Evolutionary conservation across 2,329 filamentous ascomycete genomes (phyloP), one percentile per base, ranked within the genome.

Genomic region (Aspergillus neotritici): DNA sequence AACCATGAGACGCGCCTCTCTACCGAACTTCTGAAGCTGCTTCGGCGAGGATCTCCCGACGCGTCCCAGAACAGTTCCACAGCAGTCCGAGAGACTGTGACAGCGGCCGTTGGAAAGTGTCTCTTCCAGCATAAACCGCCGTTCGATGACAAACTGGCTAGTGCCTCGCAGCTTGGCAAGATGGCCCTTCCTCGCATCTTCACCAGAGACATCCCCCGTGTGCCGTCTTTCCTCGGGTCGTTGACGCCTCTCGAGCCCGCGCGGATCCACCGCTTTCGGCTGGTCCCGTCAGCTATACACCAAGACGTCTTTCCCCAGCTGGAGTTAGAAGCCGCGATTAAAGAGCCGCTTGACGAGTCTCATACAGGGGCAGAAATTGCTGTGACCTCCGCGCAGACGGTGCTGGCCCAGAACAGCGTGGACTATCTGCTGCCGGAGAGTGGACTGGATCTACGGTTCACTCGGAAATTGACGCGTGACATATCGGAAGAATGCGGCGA

Each of bases 341-440:
- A 44, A n/a, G 21, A 31, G 32, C 21, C 17, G 11, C 17, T 33
- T n/a, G 14, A 10, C 30, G 28, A 28, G 13, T 28, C 21, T 21
- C 12, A 44, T 15, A 25, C 47, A 25, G 43, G 43, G 15, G 29
- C 45, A 3, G 41, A 48, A 30, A 30, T 61, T 15, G 45, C 49
- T 4, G 33, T 70, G n/a, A 51, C 46, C 25, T 61, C 53, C 30
- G 53, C 60, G 25, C 64, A 59, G 34, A 56, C 58, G 2, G 48
- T 68, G 28, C 25, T 62, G 5, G 30, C 46, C n/a, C 56, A 62
- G 25, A 61, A 49, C 39, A 58, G 53, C 31, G 56, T 65, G 12
- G 66, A 70, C 41, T 65, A 67, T 45, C 54, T 70, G 25, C 53
- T 70, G 11, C 67, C 67, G 1, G 66, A 69, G 44, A 61, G 56